phyloP scores from a whole-genome alignment of 2,329 filamentous ascomycete species.

The Aspergillus aculeatus region DNA sequence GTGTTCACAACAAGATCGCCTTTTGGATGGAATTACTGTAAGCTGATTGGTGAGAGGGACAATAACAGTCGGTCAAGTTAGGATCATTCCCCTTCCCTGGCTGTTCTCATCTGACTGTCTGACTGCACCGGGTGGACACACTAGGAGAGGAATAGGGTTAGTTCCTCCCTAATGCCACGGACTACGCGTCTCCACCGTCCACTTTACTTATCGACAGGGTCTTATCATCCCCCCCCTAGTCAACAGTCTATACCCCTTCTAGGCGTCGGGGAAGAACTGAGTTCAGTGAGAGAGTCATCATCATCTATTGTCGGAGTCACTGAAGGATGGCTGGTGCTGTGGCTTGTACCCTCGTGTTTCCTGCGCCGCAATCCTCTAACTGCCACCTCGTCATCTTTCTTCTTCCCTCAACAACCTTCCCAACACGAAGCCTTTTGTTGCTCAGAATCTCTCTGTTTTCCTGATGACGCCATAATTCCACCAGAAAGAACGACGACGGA shows the following conservation, averaged over 20 bases:
- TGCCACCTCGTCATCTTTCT: not conserved
- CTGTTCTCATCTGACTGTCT: not conserved
- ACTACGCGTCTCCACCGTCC: not conserved
- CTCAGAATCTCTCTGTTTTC: not conserved
- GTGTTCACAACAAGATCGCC: not conserved
- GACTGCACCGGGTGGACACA: not conserved
- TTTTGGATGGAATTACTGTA: conserved; percentile 5
- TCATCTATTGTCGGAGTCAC: not conserved
- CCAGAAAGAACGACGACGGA: not conserved
- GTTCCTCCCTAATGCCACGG: not conserved
- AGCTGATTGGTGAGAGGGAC: conserved; percentile 11
- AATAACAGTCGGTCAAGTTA: conserved; percentile 14
- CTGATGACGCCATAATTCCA: not conserved
- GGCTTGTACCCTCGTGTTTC: conserved; percentile 20
- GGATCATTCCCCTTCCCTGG: not conserved
- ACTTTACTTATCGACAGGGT: not conserved
- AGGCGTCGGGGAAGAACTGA: conserved; percentile 13
- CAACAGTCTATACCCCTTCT: conserved; percentile 1
- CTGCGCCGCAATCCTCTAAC: conserved; percentile 13
- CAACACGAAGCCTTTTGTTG: not conserved
- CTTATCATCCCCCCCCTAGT: too few species aligned
- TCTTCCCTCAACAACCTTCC: not conserved
- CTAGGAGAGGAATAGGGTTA: not conserved
- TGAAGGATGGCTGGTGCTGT: conserved; percentile 6
- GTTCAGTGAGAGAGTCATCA: conserved; percentile 9